Evolutionary conservation across 768 basidiomycete species (phyloP).

Genomic region (Auriculariales sp.): DNA sequence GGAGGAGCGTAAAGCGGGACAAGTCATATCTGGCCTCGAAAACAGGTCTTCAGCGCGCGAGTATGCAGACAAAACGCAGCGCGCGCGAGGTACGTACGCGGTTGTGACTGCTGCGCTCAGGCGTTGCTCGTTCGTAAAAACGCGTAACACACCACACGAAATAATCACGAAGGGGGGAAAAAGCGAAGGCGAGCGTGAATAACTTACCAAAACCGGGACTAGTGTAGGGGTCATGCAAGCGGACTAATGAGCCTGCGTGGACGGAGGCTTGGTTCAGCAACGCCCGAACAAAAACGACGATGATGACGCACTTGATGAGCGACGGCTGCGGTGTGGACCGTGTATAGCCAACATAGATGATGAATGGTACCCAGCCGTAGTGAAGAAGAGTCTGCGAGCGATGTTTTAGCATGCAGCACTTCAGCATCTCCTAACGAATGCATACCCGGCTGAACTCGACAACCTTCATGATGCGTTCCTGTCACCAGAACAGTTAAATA

Average conservation of each 20-base stretch:
- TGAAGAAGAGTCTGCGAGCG: constrained; percentile 64
- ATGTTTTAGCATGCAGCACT: background rate
- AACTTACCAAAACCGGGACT: background rate
- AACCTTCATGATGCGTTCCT: constrained; percentile 75
- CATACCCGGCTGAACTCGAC: constrained; percentile 72
- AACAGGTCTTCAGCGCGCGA: too few relatives aligned
- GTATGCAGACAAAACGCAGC: too few relatives aligned
- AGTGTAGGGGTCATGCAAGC: constrained; percentile 44
- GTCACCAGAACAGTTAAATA: background rate
- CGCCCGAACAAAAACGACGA: constrained; percentile 1
- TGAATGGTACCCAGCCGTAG: constrained; percentile 92
- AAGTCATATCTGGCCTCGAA: too few relatives aligned
- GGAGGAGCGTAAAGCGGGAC: too few relatives aligned
- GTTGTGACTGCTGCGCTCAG: too few relatives aligned
- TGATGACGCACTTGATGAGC: constrained; percentile 73
- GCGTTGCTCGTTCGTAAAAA: too few relatives aligned
- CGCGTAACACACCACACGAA: constrained; percentile 9
- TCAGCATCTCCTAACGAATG: constrained; percentile 16
- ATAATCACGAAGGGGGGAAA: constrained; percentile 7
- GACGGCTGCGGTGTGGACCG: constrained; percentile 88
- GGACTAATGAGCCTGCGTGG: constrained; percentile 77
- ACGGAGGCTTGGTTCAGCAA: background rate
- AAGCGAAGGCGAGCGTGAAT: background rate
- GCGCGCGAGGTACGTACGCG: too few relatives aligned
- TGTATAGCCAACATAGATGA: constrained; percentile 91